A percentile compares a stretch with the other conserved stretches of the same genome.
phyloP scores from a whole-genome alignment of 2,329 filamentous ascomycete genomes.

The Aspergillus ustus region DNA sequence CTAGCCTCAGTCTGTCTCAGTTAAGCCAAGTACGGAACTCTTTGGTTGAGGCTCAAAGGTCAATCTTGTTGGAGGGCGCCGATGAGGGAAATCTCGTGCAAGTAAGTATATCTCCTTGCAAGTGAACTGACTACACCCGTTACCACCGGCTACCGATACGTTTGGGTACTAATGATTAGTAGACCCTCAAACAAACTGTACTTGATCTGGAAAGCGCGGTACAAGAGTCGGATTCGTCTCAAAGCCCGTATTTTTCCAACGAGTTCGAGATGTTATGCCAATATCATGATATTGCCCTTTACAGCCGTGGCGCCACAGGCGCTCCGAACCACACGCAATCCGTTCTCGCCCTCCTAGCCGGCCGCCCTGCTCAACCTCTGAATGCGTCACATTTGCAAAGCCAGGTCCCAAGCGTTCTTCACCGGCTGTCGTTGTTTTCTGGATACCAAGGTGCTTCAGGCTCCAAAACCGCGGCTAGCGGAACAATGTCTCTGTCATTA shows the following conservation, averaged over 20 bases:
- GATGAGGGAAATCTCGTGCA: conserved; percentile 42
- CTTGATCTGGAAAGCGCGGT: conserved; percentile 38
- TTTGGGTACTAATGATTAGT: conserved; percentile 20
- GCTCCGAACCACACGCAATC: conserved; percentile 30
- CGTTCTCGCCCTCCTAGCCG: conserved; percentile 43
- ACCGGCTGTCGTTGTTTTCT: conserved; percentile 42
- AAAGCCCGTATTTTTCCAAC: conserved; percentile 49
- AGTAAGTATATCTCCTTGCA: conserved; percentile 23
- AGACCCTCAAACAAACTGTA: conserved; percentile 45
- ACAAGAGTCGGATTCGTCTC: conserved; percentile 33
- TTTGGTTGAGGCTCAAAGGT: conserved; percentile 44
- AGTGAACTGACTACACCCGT: neutral
- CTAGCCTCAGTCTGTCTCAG: conserved; percentile 41
- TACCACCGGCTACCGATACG: neutral
- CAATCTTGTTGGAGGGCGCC: conserved; percentile 41
- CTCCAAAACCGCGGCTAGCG: conserved; percentile 52
- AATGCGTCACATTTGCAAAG: conserved; percentile 39
- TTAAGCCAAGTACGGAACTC: conserved; percentile 42
- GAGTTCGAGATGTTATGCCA: conserved; percentile 55
- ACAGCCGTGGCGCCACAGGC: conserved; percentile 19
- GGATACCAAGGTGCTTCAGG: conserved; percentile 35
- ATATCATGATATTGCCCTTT: conserved; percentile 45
- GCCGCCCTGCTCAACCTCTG: conserved; percentile 40
- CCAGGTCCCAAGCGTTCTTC: conserved; percentile 40
- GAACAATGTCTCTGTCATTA: conserved; percentile 56